Percentiles rank a stretch among this genome's conserved stretches.
These are phyloP conservation scores for Globisporangium recalcitrans DNA, from an alignment of 352 stramenopile species.

Conservation along the genomic window DNA sequence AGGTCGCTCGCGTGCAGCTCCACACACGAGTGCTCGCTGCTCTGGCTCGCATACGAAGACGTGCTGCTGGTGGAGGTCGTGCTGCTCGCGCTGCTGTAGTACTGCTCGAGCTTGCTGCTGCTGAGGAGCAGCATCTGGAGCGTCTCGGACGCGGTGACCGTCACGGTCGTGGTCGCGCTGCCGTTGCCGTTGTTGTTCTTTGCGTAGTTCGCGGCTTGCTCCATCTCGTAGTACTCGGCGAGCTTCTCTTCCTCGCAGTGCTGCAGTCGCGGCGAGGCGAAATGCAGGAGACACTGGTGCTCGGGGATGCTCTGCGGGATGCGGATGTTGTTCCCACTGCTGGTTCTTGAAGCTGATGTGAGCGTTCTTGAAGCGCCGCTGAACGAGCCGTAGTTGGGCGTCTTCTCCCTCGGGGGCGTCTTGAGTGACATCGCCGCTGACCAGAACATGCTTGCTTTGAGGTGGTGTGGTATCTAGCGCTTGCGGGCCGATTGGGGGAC, in stretches of 20 bases:
- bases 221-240: constrained; percentile 17
- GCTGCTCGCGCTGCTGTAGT: neutral
- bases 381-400: constrained; percentile 63
- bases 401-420: constrained; percentile 24
- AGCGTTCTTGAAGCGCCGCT: neutral
- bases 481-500: neutral
- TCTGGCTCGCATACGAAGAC: constrained; percentile 1
- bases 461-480: neutral
- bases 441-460: constrained; percentile 54
- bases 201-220: neutral
- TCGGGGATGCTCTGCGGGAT: constrained; percentile 76
- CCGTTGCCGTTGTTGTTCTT: constrained; percentile 2
- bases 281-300: constrained; percentile 60
- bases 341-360: constrained; percentile 8
- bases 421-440: constrained; percentile 65
- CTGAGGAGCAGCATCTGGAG: constrained; percentile 17
- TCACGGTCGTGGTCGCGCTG: constrained; percentile 20
- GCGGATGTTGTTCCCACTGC: constrained; percentile 35
- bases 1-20: constrained; percentile 1
- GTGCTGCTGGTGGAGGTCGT: constrained; percentile 4
- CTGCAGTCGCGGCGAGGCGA: constrained; percentile 35
- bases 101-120: constrained; percentile 16
- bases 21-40: constrained; percentile 2
- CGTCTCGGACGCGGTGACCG: constrained; percentile 18
- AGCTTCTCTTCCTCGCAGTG: constrained; percentile 20